Conservation (phyloP, 1,284 basidiomycete genomes). For the Moesziomyces globuligerus region DNA sequence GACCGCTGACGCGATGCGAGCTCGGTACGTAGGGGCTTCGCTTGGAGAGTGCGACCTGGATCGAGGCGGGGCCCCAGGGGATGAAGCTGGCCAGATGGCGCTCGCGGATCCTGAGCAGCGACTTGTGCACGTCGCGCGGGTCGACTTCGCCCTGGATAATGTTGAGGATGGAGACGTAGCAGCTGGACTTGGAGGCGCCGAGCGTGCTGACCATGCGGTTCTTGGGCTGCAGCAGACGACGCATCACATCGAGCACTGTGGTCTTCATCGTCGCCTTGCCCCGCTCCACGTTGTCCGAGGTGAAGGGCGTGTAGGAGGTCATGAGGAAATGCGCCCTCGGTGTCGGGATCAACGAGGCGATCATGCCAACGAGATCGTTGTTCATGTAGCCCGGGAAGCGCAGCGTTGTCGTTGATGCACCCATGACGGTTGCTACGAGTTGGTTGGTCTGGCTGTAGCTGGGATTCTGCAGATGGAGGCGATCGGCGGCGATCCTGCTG, state of each 20-base stretch:
- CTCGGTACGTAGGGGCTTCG: conserved; percentile 87
- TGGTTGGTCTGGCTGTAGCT: conserved; percentile 77
- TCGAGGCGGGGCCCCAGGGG: conserved; percentile 98
- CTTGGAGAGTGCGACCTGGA: conserved; percentile 94
- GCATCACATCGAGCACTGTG: conserved; percentile 91
- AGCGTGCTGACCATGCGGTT: conserved; percentile 98
- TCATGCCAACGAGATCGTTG: conserved; percentile 92
- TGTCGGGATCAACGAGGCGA: conserved; percentile 95
- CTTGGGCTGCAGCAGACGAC: conserved; percentile 94
- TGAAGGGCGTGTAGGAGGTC: conserved; percentile 99
- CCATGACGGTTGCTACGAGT: conserved; percentile 66
- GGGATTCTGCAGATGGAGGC: conserved; percentile 88
- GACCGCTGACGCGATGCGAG: conserved; percentile 89
- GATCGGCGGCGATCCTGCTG: conserved; percentile 87
- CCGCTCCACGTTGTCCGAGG: conserved; percentile 75
- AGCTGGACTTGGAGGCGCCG: conserved; percentile 60
- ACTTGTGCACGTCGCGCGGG: conserved; percentile 98
- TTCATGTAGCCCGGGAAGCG: conserved; percentile 99
- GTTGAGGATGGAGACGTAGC: conserved; percentile 95
- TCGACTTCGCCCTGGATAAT: conserved; percentile 98
- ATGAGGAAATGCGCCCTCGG: conserved; percentile 99
- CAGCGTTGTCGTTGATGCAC: conserved; percentile 95
- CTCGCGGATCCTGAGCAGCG: conserved; percentile 92
- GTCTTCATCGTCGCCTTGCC: conserved; percentile 67
- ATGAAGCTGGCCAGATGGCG: conserved; percentile 97